Percentiles rank a stretch among this genome's conserved stretches.
These are phyloP conservation scores for Saccharomycopsis selenospora DNA, from an alignment of 805 yeast genomes.

Conservation along the genomic window DNA sequence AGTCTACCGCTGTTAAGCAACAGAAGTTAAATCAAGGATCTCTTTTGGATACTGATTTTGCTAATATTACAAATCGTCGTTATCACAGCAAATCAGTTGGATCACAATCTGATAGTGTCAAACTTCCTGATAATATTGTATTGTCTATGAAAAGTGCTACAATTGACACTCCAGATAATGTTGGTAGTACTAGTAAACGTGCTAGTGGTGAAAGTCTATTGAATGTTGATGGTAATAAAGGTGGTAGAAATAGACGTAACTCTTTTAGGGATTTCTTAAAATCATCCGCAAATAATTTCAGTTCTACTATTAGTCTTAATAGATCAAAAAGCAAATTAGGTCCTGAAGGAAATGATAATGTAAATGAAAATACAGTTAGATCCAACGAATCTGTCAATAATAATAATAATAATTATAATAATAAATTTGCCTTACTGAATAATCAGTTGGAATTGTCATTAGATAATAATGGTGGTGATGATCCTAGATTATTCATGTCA, in stretches of 20 bases:
- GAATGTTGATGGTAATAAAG: not conserved
- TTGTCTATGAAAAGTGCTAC: not conserved
- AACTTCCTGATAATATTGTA: no score
- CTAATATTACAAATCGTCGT: not conserved
- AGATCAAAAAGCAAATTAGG: not conserved
- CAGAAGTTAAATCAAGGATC: no score
- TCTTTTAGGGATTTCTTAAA: not conserved
- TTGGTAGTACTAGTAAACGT: not conserved
- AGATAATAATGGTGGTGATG: not conserved
- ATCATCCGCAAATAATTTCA: not conserved
- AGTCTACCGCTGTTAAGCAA: no score
- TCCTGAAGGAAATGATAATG: not conserved
- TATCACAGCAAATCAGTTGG: constrained; percentile 17
- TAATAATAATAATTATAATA: not conserved
- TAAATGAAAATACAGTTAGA: no score
- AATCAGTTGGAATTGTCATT: not conserved
- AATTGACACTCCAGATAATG: not conserved
- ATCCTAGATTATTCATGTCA: not conserved
- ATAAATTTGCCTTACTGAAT: not conserved
- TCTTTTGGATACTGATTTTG: not conserved
- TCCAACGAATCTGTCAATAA: no score
- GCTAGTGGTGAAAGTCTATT: not conserved
- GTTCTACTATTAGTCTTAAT: constrained; percentile 1
- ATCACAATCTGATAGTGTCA: constrained; percentile 5
- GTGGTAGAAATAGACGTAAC: not conserved